phyloP scores from a whole-genome alignment of 116 monocot genomes.

The Trichopus zeylanicus region DNA sequence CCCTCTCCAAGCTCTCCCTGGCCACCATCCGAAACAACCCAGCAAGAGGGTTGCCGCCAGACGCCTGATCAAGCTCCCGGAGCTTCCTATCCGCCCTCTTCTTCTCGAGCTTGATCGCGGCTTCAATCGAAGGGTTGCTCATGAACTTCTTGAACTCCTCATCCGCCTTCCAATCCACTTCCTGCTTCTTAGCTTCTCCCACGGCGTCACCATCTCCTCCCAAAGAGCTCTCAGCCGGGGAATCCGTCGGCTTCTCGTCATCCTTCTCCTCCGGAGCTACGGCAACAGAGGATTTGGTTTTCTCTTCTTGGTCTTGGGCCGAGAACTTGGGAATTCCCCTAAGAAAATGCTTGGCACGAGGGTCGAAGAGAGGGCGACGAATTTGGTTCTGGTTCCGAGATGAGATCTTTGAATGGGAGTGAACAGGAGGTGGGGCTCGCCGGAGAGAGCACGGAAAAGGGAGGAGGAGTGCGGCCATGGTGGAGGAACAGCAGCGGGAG shows the following conservation, averaged over 20 bases:
- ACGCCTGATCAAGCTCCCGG: slow-evolving; percentile 45
- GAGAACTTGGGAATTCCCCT: slow-evolving; percentile 24
- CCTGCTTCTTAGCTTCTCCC: slow-evolving; percentile 33
- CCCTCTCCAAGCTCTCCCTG: slow-evolving; percentile 33
- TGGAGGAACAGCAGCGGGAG: background rate
- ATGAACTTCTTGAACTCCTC: slow-evolving; percentile 90
- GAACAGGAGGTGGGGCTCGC: background rate
- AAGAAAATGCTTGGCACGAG: slow-evolving; percentile 1
- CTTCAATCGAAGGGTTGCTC: slow-evolving; percentile 88
- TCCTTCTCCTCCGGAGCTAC: slow-evolving; percentile 21
- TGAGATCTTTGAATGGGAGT: slow-evolving; percentile 9
- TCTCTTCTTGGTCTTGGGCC: slow-evolving; percentile 45
- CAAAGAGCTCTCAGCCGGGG: background rate
- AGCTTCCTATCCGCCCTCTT: slow-evolving; percentile 65
- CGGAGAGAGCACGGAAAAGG: background rate
- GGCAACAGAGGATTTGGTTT: slow-evolving; percentile 17
- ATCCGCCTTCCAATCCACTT: slow-evolving; percentile 67
- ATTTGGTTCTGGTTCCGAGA: slow-evolving; percentile 6
- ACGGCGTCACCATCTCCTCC: slow-evolving; percentile 8
- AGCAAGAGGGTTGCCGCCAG: slow-evolving; percentile 35
- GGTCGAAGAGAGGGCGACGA: slow-evolving; percentile 1
- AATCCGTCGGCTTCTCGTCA: background rate
- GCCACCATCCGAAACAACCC: slow-evolving; percentile 28
- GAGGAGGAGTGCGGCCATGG: slow-evolving; percentile 14
- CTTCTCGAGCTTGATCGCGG: slow-evolving; percentile 88